Conservation (phyloP, 2,329 filamentous ascomycete species). For the Cercospora canescens region DNA sequence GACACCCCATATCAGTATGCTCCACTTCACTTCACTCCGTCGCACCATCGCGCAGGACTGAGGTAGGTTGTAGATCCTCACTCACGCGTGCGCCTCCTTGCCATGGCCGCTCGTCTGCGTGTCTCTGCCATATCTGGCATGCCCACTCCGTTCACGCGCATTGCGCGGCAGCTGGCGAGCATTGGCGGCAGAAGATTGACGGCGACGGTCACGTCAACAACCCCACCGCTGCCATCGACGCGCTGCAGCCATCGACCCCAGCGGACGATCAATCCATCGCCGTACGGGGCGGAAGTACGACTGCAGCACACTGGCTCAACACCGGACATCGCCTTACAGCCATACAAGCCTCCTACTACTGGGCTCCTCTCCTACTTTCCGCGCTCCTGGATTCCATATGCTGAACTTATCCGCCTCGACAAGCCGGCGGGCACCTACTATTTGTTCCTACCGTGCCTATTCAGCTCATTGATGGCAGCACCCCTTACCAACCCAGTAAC, state of each 20-base stretch:
- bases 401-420: conserved; percentile 76
- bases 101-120: conserved; percentile 20
- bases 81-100: not conserved
- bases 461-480: conserved; percentile 78
- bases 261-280: not conserved
- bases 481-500: conserved; percentile 65
- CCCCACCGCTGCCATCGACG: not conserved
- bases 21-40: not conserved
- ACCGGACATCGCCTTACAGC: conserved; percentile 3
- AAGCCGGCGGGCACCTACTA: conserved; percentile 83
- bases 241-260: not conserved
- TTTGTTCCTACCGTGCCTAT: conserved; percentile 81
- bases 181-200: conserved; percentile 18
- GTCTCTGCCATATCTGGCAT: conserved; percentile 14
- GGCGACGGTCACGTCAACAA: not conserved
- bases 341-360: conserved; percentile 67
- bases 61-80: conserved; percentile 21
- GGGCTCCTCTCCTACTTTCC: conserved; percentile 73
- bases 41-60: not conserved
- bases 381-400: conserved; percentile 72
- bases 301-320: not conserved
- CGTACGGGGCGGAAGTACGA: not conserved
- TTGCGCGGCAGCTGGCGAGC: conserved; percentile 22
- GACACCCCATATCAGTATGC: too few relatives aligned
- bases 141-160: conserved; percentile 20